A percentile compares a stretch with the other conserved stretches of the same genome.
phyloP scores from a whole-genome alignment of 768 basidiomycete species.

The Lepiota brunneoincarnata region DNA sequence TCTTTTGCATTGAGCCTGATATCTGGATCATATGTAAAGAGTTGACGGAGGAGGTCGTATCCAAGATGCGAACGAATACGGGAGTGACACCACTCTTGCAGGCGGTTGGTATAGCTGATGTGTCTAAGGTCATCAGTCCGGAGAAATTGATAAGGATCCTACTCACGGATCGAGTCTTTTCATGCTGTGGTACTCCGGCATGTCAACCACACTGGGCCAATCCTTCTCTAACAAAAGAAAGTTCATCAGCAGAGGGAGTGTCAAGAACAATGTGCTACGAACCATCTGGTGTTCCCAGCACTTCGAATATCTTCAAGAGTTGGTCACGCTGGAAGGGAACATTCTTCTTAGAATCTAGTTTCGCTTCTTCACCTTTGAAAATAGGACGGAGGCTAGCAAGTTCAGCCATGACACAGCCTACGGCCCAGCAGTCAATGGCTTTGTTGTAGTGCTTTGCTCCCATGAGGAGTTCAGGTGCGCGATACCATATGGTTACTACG shows the following conservation, averaged over 20 bases:
- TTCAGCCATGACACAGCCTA: constrained; percentile 97
- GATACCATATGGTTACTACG: constrained; percentile 99
- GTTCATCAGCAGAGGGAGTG: constrained; percentile 4
- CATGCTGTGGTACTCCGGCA: constrained; percentile 88
- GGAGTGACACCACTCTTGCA: constrained; percentile 72
- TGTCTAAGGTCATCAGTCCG: background rate
- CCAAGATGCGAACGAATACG: constrained; percentile 61
- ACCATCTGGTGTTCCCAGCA: constrained; percentile 88
- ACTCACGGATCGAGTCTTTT: constrained; percentile 72
- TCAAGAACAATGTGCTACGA: constrained; percentile 19
- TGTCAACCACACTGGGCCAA: constrained; percentile 83
- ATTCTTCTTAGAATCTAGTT: constrained; percentile 94
- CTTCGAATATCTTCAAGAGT: constrained; percentile 92
- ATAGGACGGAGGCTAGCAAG: constrained; percentile 91
- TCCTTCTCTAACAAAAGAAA: constrained; percentile 56
- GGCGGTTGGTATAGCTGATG: constrained; percentile 47
- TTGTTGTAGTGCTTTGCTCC: constrained; percentile 98
- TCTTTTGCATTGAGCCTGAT: constrained; percentile 79
- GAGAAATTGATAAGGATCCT: background rate
- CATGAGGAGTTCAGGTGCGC: constrained; percentile 92
- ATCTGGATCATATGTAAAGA: constrained; percentile 92
- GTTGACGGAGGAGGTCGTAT: constrained; percentile 78
- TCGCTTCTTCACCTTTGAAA: constrained; percentile 99
- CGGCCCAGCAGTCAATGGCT: constrained; percentile 95
- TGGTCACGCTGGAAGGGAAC: constrained; percentile 98